A percentile compares a stretch with the other conserved stretches of the same genome.
phyloP scores from a whole-genome alignment of 768 basidiomycete species.

The Leccinum fibrillosum region DNA sequence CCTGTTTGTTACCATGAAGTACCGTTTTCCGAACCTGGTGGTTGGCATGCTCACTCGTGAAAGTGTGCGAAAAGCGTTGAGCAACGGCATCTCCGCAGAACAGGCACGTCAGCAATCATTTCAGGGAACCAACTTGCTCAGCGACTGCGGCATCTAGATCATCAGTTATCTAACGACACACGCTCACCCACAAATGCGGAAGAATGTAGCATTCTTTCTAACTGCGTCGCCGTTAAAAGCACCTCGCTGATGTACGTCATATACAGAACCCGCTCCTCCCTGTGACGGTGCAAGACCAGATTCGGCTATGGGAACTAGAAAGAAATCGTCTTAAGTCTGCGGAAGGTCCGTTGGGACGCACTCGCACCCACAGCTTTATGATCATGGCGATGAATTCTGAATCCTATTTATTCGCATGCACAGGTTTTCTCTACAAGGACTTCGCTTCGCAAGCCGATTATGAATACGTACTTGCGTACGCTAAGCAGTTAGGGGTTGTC shows the following conservation, averaged over 20 bases:
- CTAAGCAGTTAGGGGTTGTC: constrained; percentile 76
- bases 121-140: constrained; percentile 9
- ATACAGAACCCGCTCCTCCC: constrained; percentile 85
- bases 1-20: constrained; percentile 88
- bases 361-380: constrained; percentile 11
- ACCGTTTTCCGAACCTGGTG: constrained; percentile 95
- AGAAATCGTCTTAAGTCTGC: constrained; percentile 84
- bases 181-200: constrained; percentile 98
- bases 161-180: constrained; percentile 92
- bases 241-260: constrained; percentile 17
- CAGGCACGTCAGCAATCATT: constrained; percentile 56
- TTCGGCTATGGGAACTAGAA: constrained; percentile 96
- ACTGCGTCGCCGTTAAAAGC: constrained; percentile 2
- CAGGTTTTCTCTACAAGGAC: constrained; percentile 85
- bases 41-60: constrained; percentile 94
- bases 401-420: constrained; percentile 1
- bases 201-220: constrained; percentile 56
- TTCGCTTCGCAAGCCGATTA: constrained; percentile 88
- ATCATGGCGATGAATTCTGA: constrained; percentile 1
- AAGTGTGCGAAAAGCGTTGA: constrained; percentile 90
- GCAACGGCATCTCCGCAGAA: constrained; percentile 93
- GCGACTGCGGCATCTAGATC: constrained; percentile 53
- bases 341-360: constrained; percentile 58
- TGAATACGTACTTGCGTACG: constrained; percentile 82
- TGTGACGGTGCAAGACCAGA: constrained; percentile 97